Conservation (phyloP, 1,284 basidiomycete species). For the Irpex sp. region DNA sequence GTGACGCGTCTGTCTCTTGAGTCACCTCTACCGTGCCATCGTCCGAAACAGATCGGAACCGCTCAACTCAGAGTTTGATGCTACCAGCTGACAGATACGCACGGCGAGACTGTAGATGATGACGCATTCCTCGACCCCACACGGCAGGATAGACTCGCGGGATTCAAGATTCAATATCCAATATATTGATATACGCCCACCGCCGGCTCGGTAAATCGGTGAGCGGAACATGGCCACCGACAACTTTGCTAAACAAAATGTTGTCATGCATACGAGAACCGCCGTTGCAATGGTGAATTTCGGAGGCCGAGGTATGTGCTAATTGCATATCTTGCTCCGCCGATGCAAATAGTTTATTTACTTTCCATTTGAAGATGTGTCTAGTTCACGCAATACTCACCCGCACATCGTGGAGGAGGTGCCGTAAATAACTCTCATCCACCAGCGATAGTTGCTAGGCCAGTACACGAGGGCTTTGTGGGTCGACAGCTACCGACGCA, state of each 20-base stretch:
- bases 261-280: background rate
- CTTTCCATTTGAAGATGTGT: background rate
- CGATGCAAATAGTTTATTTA: background rate
- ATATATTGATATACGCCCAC: background rate
- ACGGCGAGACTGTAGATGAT: background rate
- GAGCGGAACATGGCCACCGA: background rate
- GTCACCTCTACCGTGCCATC: background rate
- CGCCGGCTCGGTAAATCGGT: background rate
- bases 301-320: background rate
- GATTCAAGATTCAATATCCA: background rate
- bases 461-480: background rate
- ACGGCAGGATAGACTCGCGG: background rate
- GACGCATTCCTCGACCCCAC: constrained; percentile 3
- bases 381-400: background rate
- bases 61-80: background rate
- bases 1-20: background rate
- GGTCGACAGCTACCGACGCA: background rate
- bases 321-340: background rate
- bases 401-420: background rate
- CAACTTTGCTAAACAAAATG: background rate
- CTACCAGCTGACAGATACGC: background rate
- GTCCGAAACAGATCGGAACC: constrained; percentile 16
- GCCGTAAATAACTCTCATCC: background rate
- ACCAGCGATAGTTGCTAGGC: background rate
- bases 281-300: background rate